Percentiles rank a stretch among this genome's conserved stretches.
Conservation (phyloP, 2,329 filamentous ascomycete genomes). For the Thielaviopsis euricoi region DNA sequence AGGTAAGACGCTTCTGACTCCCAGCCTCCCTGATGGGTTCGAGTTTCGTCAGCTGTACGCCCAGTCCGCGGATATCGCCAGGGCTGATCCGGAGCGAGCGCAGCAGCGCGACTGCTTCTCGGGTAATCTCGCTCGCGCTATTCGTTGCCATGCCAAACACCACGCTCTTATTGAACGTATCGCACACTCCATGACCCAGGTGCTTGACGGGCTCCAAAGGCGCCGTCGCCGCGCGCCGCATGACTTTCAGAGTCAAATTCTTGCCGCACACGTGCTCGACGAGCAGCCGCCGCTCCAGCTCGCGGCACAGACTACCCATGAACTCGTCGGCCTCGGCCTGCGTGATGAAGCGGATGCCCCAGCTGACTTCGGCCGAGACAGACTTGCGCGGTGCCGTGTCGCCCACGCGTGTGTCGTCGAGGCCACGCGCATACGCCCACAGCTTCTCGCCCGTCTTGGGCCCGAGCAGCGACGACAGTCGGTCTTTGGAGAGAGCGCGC, state of each 20-base stretch:
- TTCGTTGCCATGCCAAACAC: slow-evolving; percentile 74
- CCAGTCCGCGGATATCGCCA: slow-evolving; percentile 82
- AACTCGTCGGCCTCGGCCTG: slow-evolving; percentile 92
- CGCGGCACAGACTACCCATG: slow-evolving; percentile 65
- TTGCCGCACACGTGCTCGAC: slow-evolving; percentile 76
- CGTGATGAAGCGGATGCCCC: slow-evolving; percentile 88
- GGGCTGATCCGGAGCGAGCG: slow-evolving; percentile 70
- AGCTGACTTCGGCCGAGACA: slow-evolving; percentile 92
- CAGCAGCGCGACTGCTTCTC: slow-evolving; percentile 72
- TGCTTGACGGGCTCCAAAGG: slow-evolving; percentile 86
- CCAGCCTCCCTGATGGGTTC: slow-evolving; percentile 60
- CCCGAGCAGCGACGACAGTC: slow-evolving; percentile 55
- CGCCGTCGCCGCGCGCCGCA: slow-evolving; percentile 72
- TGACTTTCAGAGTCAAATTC: slow-evolving; percentile 86
- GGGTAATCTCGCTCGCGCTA: slow-evolving; percentile 50
- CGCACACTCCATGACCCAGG: slow-evolving; percentile 86
- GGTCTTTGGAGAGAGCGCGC: slow-evolving; percentile 59
- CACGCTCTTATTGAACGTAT: slow-evolving; percentile 80
- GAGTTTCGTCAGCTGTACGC: slow-evolving; percentile 84
- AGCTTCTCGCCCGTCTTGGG: slow-evolving; percentile 87
- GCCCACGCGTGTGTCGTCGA: slow-evolving; percentile 73
- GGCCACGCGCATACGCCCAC: slow-evolving; percentile 77
- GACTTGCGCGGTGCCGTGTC: slow-evolving; percentile 78
- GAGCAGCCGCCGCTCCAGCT: slow-evolving; percentile 63
- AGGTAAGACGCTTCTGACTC: slow-evolving; percentile 65